A percentile compares a stretch with the other conserved stretches of the same genome.
Conservation (phyloP, 1,139 yeast species). For the Hyphopichia pseudoburtonii region DNA sequence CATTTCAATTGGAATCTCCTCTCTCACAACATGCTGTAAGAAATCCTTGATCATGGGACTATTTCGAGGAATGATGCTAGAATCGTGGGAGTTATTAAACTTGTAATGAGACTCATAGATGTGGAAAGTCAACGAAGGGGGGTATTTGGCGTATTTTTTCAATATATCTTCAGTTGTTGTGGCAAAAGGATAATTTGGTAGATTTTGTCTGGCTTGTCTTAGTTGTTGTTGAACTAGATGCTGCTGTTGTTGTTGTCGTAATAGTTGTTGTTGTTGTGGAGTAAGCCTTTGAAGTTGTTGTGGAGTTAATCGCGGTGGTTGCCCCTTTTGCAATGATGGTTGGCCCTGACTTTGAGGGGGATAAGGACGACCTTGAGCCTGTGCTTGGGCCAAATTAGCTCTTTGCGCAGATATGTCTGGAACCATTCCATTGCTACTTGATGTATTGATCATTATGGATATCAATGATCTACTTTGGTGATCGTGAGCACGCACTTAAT, state of each 20-base stretch:
- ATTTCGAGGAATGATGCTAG: slow-evolving; percentile 76
- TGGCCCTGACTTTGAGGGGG: slow-evolving; percentile 3
- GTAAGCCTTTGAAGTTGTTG: slow-evolving; percentile 22
- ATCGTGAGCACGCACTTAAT: no score
- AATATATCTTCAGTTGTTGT: slow-evolving; percentile 75
- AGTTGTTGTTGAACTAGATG: slow-evolving; percentile 30
- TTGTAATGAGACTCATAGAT: slow-evolving; percentile 88
- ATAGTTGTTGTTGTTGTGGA: slow-evolving; percentile 33
- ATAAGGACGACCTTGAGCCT: no score
- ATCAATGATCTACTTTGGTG: no score
- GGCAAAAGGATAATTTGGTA: slow-evolving; percentile 53
- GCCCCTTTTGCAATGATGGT: no score
- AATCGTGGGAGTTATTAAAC: slow-evolving; percentile 67
- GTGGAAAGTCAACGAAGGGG: slow-evolving; percentile 85
- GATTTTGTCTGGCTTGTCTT: slow-evolving; percentile 31
- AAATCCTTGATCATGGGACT: slow-evolving; percentile 81
- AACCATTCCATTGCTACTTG: no score
- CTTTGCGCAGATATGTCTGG: no score
- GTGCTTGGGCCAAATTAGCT: no score
- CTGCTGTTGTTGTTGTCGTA: slow-evolving; percentile 36
- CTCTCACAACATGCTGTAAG: slow-evolving; percentile 73
- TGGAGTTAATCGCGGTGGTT: slow-evolving; percentile 4
- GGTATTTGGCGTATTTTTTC: slow-evolving; percentile 71
- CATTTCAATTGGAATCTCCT: slow-evolving; percentile 85
- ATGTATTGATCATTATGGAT: no score